These are phyloP conservation scores for Ophiocordyceps robertsii DNA, from an alignment of 2,329 filamentous ascomycete genomes.

Conservation along the genomic window DNA sequence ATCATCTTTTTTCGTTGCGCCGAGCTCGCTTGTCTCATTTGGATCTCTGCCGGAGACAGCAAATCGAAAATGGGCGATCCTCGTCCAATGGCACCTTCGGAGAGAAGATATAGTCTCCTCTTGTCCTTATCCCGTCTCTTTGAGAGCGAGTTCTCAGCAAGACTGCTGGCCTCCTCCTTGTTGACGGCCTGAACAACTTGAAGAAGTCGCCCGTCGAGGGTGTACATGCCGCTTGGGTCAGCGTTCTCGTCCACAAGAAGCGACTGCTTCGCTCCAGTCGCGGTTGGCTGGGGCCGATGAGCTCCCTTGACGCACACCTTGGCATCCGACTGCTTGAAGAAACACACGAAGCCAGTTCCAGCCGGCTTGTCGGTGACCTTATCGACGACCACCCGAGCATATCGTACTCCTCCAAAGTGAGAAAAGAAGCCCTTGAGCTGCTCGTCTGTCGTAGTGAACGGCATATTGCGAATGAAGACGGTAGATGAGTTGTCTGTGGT, in stretches of 20 bases:
- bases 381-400: slow-evolving; percentile 85
- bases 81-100: slow-evolving; percentile 71
- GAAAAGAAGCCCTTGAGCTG: slow-evolving; percentile 72
- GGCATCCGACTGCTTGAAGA: slow-evolving; percentile 64
- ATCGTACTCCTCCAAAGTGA: slow-evolving; percentile 79
- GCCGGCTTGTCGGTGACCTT: slow-evolving; percentile 72
- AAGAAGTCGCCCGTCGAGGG: slow-evolving; percentile 76
- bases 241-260: slow-evolving; percentile 76
- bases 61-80: slow-evolving; percentile 65
- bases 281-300: slow-evolving; percentile 41
- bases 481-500: slow-evolving; percentile 58
- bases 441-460: slow-evolving; percentile 77
- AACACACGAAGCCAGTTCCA: slow-evolving; percentile 92
- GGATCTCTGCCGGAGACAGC: slow-evolving; percentile 66
- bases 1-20: slow-evolving; percentile 84
- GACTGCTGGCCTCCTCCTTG: slow-evolving; percentile 62
- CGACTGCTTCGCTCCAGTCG: slow-evolving; percentile 53
- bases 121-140: slow-evolving; percentile 68
- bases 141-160: slow-evolving; percentile 56
- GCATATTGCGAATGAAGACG: slow-evolving; percentile 86
- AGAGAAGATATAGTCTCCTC: slow-evolving; percentile 73
- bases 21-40: slow-evolving; percentile 76
- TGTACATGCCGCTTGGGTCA: slow-evolving; percentile 76
- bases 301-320: slow-evolving; percentile 63
- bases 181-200: slow-evolving; percentile 76